These are phyloP conservation scores for Melampsora larici-populina DNA, from an alignment of 1,284 basidiomycete species.

Conservation along the genomic window DNA sequence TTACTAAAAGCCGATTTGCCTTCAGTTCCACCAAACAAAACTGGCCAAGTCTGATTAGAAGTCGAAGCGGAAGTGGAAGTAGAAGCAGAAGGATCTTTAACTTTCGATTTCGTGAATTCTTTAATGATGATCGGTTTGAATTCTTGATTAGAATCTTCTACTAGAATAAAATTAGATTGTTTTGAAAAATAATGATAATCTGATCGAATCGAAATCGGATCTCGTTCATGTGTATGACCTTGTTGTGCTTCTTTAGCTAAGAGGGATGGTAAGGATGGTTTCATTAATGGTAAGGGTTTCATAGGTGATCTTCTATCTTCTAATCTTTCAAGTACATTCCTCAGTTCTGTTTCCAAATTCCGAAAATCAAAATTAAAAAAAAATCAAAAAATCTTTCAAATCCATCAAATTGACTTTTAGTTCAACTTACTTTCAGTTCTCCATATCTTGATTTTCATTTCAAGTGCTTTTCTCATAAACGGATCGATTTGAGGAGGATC, in stretches of 20 bases:
- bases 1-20: slow-evolving; percentile 35
- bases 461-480: slow-evolving; percentile 70
- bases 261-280: slow-evolving; percentile 57
- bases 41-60: slow-evolving; percentile 60
- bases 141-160: slow-evolving; percentile 83
- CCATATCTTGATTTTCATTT: slow-evolving; percentile 87
- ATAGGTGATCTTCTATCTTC: slow-evolving; percentile 44
- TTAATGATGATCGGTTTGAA: slow-evolving; percentile 60
- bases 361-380: neutral
- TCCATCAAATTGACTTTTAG: neutral
- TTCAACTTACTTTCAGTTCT: slow-evolving; percentile 66
- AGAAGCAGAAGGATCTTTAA: no score
- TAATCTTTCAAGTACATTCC: slow-evolving; percentile 51
- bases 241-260: slow-evolving; percentile 82
- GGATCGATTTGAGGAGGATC: slow-evolving; percentile 56
- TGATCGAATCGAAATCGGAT: slow-evolving; percentile 77
- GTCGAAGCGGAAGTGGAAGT: no score
- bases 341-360: slow-evolving; percentile 49
- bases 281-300: slow-evolving; percentile 32
- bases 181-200: slow-evolving; percentile 86
- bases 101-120: slow-evolving; percentile 57
- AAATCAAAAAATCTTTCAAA: neutral
- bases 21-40: slow-evolving; percentile 54
- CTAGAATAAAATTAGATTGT: slow-evolving; percentile 73
- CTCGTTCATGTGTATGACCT: slow-evolving; percentile 80